These are phyloP conservation scores for Iberis pinnata DNA, from an alignment of 345 rosid genomes.

Conservation along the genomic window DNA sequence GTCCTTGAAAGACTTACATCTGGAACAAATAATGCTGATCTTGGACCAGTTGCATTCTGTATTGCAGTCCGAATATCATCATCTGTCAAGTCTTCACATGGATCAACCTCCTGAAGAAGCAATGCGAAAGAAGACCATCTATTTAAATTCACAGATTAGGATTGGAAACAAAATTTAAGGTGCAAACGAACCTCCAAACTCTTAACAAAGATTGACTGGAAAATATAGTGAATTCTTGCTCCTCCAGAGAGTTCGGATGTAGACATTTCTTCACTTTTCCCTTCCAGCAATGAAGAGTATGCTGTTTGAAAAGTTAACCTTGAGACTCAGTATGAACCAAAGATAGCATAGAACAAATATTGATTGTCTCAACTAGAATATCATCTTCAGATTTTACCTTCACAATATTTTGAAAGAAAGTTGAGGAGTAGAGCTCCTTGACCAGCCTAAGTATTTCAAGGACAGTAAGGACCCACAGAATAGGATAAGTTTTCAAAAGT, in stretches of 20 bases:
- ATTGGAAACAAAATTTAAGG: not conserved
- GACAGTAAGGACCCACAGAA: conserved; percentile 6
- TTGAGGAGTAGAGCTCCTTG: conserved; percentile 95
- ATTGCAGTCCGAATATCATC: conserved; percentile 61
- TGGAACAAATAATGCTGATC: conserved; percentile 56
- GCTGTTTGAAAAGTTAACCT: conserved; percentile 30
- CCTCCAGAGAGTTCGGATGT: conserved; percentile 59
- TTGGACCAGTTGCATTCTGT: conserved; percentile 56
- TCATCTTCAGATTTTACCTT: conserved; percentile 44
- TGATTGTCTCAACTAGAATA: not conserved
- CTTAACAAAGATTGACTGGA: conserved; percentile 63
- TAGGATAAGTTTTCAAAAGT: conserved; percentile 3
- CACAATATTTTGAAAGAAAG: conserved; percentile 85
- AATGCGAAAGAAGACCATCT: conserved; percentile 8
- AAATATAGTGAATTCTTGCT: conserved; percentile 57
- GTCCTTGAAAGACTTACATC: conserved; percentile 35
- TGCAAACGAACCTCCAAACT: conserved; percentile 48
- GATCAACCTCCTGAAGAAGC: conserved; percentile 52
- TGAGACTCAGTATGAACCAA: conserved; percentile 10
- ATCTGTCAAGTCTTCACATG: conserved; percentile 55
- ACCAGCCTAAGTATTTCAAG: conserved; percentile 60
- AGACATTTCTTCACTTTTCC: conserved; percentile 52
- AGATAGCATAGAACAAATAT: conserved; percentile 11
- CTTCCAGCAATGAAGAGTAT: conserved; percentile 55
- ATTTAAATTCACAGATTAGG: conserved; percentile 12